These are phyloP conservation scores for Sporisorium iseilematis-ciliati DNA, from an alignment of 1,284 basidiomycete species.

Conservation along the genomic window DNA sequence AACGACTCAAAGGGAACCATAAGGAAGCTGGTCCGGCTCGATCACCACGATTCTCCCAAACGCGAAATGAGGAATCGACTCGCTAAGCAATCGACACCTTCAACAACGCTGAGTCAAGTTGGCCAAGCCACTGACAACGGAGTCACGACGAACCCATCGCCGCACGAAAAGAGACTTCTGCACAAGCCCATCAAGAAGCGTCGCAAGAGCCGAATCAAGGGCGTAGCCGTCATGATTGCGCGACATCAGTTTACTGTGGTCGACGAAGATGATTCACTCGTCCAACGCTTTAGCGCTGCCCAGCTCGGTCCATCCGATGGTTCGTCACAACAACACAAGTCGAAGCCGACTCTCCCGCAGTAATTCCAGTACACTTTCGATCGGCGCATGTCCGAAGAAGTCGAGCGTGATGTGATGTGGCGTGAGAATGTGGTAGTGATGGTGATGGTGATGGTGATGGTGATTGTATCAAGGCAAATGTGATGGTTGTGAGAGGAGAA, in stretches of 20 bases:
- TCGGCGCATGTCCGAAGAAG: background rate
- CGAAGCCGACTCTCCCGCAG: background rate
- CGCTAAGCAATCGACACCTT: background rate
- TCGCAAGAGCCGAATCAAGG: slow-evolving; percentile 39
- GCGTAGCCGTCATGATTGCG: slow-evolving; percentile 38
- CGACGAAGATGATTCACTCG: slow-evolving; percentile 42
- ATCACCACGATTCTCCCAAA: slow-evolving; percentile 30
- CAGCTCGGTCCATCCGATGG: background rate
- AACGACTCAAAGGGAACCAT: slow-evolving; percentile 14
- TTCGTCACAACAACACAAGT: no score
- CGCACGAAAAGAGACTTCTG: slow-evolving; percentile 15
- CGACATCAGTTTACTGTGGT: slow-evolving; percentile 41
- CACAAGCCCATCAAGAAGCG: slow-evolving; percentile 31
- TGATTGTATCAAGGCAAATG: no score
- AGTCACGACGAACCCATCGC: background rate
- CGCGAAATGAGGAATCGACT: slow-evolving; percentile 25
- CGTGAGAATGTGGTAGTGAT: background rate
- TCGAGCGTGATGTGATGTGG: background rate
- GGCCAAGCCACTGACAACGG: no score
- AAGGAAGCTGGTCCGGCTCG: slow-evolving; percentile 17
- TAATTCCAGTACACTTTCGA: background rate
- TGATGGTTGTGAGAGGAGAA: background rate
- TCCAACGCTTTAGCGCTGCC: slow-evolving; percentile 9
- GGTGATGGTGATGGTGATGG: background rate
- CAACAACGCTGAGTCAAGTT: background rate